Conservation (phyloP, 148 eudicot species). For the Spergularia marina region DNA sequence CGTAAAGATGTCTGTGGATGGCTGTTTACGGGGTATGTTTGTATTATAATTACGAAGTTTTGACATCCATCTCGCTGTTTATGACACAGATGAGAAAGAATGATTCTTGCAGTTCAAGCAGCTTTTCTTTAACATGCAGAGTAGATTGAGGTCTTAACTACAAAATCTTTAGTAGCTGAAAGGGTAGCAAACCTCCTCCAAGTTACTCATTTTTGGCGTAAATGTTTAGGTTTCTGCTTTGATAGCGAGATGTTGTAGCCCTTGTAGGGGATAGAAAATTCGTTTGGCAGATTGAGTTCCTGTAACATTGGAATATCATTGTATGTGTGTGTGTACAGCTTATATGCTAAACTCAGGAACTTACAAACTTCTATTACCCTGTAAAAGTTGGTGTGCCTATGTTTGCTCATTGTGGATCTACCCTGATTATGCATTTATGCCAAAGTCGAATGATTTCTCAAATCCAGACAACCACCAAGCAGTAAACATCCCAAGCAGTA, state of each 20-base stretch:
- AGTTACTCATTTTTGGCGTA: neutral
- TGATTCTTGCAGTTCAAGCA: conserved; percentile 7
- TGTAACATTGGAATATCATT: neutral
- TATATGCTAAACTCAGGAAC: too few relatives aligned
- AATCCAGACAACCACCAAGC: too few relatives aligned
- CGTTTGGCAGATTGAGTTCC: neutral
- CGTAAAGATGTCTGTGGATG: too few relatives aligned
- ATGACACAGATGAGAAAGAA: conserved; percentile 24
- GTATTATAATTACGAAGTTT: neutral
- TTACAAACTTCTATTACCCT: too few relatives aligned
- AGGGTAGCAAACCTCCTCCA: conserved; percentile 6
- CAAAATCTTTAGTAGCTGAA: neutral
- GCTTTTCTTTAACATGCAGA: neutral
- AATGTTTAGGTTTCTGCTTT: neutral
- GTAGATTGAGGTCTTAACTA: neutral
- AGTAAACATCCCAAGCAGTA: too few relatives aligned
- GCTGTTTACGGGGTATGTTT: neutral
- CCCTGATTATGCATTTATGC: too few relatives aligned
- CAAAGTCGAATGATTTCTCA: too few relatives aligned
- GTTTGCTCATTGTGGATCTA: too few relatives aligned
- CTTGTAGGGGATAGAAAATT: neutral
- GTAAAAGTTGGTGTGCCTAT: too few relatives aligned
- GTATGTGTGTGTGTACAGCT: neutral
- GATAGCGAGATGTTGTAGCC: neutral
- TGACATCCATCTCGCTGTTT: conserved; percentile 3